Evolutionary conservation across 371 early-diverging fungal species (phyloP), one percentile per base, ranked within the genome.

Genomic region (Mycotypha africana): DNA sequence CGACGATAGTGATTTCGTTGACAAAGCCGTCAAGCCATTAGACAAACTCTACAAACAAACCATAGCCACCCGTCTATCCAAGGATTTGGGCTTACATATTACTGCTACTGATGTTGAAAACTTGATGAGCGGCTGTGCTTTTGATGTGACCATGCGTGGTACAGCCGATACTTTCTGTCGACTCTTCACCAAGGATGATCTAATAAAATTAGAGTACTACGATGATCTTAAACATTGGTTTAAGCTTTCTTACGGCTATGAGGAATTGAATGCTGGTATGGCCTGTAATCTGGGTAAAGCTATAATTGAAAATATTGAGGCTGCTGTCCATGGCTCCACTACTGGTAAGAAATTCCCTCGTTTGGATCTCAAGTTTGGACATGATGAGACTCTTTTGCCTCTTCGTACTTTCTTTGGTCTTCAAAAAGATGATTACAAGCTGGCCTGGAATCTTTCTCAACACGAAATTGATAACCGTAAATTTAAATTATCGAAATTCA

Each of bases 301-400:
- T 8, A 30, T 76, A 5, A 14, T 69, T 20, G 34, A 54, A 2
- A 40, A 46, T 8, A 49, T 70, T 1, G 48, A 62, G 5, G 30
- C 22, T 9, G 52, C 47, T 20, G 16, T 41, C 35, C 31, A 48
- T 14, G 11, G 28, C 14, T 4, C 25, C 7, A 2, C 4, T 17
- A 10, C 38, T 21, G 38, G 19, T 23, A 37, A 6, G 53, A 41
- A 8, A 16, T 33, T 33, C 34, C 34, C 34, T 33, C 34, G n/a
- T 33, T 14, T 61, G 5, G 49, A 51, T 14, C 38, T 72, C 12
- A 60, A 57, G 17, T 64, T 70, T 49, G 66, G 66, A n/a, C 72
- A 75, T 45, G 43, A 64, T 10, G 65, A 70, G 46, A 72, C 72
- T 2, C 34, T 70, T 3, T 20, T 62, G 1, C 62, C 67, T n/a